Evolutionary conservation across 768 basidiomycete genomes (phyloP), one percentile per base, ranked within the genome.

Genomic region (Hygrophorus russula): DNA sequence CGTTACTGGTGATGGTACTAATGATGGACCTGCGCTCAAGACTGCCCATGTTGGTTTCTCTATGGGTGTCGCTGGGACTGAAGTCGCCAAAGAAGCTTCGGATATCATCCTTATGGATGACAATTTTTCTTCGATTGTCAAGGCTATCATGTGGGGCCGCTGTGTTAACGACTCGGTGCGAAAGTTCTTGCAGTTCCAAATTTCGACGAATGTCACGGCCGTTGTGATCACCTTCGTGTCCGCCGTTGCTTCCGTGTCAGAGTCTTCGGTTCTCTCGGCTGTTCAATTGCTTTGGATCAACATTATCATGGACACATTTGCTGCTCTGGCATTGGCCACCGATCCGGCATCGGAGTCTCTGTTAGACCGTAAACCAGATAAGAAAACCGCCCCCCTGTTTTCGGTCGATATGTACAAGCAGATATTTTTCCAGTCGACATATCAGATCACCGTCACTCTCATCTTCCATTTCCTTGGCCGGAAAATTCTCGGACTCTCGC

Each of bases 21-120:
- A 99, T 62, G 96, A 99, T 56, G 94, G 91, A 0, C 93, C 92
- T 24, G 93, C 93, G 5, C 74, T 98, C 48, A 96, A 93, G 67
- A 86, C 85, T 1, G 94, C 96, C 18, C 72, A 98, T 54, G 92
- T 99, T 24, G 94, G 96, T 24, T 98, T 98, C 67, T 91, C 88
- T 3, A 93, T 93, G 90, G 89, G 89, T 51, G 82, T 92, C 51
- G 80, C 92, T 20, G 96, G 96, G 8, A 99, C 96, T 1, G 96
- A 99, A 59, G 91, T 99, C 13, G 93, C 96, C 38, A 98, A 99
- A 63, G 93, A 97, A 61, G 96, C 96, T 1, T 97, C 94, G 5
- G 96, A 99, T 55, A 96, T 99, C 56, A 93, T 98, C 53, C 78
- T 97, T 33, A 96, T 96, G 93, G 87, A 92, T 58, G 91, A 93